A percentile compares a stretch with the other conserved stretches of the same genome.
phyloP scores from a whole-genome alignment of 805 yeast genomes.

The Wickerhamiella bombiphila region DNA sequence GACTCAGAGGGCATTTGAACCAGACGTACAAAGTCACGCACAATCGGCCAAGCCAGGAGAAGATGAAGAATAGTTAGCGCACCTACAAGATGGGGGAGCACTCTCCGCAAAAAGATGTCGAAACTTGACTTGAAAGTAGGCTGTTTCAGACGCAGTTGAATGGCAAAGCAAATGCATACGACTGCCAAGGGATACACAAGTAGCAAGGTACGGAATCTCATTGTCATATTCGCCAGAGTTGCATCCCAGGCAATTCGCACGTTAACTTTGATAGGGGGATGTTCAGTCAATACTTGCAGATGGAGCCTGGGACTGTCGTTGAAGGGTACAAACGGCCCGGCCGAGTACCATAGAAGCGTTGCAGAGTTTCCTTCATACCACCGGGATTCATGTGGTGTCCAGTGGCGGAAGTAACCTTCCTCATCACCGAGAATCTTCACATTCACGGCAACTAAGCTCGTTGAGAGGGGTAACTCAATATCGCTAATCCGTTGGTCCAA shows the following conservation, averaged over 20 bases:
- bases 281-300: conserved; percentile 3
- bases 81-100: conserved; percentile 19
- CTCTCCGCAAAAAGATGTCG: conserved; percentile 22
- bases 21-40: conserved; percentile 12
- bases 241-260: conserved; percentile 34
- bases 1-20: conserved; percentile 21
- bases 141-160: conserved; percentile 35
- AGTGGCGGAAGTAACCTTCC: conserved; percentile 11
- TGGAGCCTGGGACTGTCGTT: background rate
- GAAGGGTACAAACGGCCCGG: conserved; percentile 18
- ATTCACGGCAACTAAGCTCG: conserved; percentile 13
- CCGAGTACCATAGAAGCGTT: conserved; percentile 17
- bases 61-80: conserved; percentile 20
- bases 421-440: conserved; percentile 5
- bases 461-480: conserved; percentile 10
- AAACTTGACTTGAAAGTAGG: conserved; percentile 24
- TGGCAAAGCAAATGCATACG: conserved; percentile 34
- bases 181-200: conserved; percentile 57
- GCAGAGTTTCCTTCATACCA: conserved; percentile 9
- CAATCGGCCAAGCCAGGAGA: conserved; percentile 17
- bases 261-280: conserved; percentile 1
- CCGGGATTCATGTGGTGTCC: conserved; percentile 12
- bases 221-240: conserved; percentile 52
- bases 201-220: conserved; percentile 63
- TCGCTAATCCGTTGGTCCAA: conserved; percentile 5